Evolutionary conservation across 1,139 yeast species (phyloP).

Genomic region (Diutina ranongensis): DNA sequence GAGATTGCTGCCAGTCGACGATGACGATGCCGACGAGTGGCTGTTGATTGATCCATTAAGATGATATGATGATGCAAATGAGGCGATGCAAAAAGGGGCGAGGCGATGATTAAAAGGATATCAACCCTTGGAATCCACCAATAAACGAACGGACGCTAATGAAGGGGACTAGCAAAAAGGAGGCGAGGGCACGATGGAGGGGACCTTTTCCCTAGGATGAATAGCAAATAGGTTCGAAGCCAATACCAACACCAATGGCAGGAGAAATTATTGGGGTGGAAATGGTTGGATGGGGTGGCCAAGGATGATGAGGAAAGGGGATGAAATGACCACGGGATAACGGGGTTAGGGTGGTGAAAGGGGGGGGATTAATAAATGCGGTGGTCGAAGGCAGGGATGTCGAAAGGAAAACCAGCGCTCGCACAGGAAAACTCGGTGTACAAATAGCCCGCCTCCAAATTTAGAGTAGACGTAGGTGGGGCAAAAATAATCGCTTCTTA

Average conservation of each 20-base stretch:
- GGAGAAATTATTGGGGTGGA: not conserved
- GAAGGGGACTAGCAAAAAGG: not conserved
- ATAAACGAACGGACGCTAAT: not conserved
- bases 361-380: not conserved
- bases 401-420: not conserved
- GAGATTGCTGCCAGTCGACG: constrained; percentile 6
- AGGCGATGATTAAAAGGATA: no score
- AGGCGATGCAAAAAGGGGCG: not conserved
- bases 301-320: not conserved
- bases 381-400: not conserved
- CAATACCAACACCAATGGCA: not conserved
- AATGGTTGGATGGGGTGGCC: no score
- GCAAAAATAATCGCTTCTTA: not conserved
- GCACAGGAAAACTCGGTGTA: not conserved
- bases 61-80: not conserved
- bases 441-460: constrained; percentile 4
- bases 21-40: constrained; percentile 5
- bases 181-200: no score
- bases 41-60: not conserved
- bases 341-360: not conserved
- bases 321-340: not conserved
- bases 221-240: not conserved
- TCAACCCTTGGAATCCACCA: no score
- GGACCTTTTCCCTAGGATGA: no score
- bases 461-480: not conserved